phyloP scores from a whole-genome alignment of 1,284 basidiomycete genomes.

The Mycosarcoma mackinlayi region DNA sequence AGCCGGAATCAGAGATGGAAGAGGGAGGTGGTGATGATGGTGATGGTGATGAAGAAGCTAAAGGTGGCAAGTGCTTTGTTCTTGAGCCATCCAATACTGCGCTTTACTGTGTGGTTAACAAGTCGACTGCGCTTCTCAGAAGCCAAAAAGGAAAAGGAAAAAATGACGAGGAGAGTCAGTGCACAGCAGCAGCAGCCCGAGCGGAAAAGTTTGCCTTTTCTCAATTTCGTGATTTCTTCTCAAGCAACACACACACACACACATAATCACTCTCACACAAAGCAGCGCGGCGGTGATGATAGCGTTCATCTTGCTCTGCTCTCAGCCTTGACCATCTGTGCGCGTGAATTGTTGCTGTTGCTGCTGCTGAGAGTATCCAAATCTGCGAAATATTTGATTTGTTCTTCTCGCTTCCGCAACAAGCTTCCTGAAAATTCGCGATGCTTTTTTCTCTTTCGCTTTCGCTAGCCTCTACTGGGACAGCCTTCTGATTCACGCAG shows the following conservation, averaged over 20 bases:
- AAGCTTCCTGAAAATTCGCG: constrained; percentile 43
- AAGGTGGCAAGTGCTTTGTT: constrained; percentile 10
- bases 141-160: background rate
- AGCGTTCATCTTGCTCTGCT: too few relatives aligned
- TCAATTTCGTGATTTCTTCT: constrained; percentile 26
- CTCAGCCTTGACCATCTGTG: constrained; percentile 3
- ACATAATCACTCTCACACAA: too few relatives aligned
- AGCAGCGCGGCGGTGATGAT: too few relatives aligned
- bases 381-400: too few relatives aligned
- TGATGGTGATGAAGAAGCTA: background rate
- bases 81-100: background rate
- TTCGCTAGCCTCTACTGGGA: too few relatives aligned
- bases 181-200: background rate
- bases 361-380: too few relatives aligned
- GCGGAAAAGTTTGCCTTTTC: too few relatives aligned
- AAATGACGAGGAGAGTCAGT: background rate
- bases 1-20: constrained; percentile 7
- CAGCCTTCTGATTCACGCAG: background rate
- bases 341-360: too few relatives aligned
- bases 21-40: background rate
- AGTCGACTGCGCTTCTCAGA: constrained; percentile 1
- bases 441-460: background rate
- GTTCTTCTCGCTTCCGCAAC: constrained; percentile 47
- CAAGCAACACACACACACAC: constrained; percentile 22
- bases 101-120: background rate